These are phyloP conservation scores for Phytomonas sp. DNA, from an alignment of 208 protist genomes.

Conservation along the genomic window DNA sequence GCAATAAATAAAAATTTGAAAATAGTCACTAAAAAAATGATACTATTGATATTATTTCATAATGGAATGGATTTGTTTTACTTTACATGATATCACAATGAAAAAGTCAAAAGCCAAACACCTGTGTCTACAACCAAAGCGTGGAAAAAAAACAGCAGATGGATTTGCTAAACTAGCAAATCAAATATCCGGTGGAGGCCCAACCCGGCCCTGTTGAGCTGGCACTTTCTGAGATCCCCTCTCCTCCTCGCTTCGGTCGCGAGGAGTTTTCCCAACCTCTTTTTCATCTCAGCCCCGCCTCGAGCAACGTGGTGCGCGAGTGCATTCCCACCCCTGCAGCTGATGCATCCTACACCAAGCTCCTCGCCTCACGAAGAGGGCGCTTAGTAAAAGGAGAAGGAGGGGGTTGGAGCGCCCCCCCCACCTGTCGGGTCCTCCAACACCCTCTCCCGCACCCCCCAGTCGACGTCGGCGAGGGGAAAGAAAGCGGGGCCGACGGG, in stretches of 20 bases:
- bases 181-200: neutral
- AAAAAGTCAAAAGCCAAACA: neutral
- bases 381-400: neutral
- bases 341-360: too few relatives aligned
- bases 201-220: neutral
- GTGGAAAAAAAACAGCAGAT: neutral
- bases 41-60: neutral
- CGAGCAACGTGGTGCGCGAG: too few relatives aligned
- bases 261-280: too few relatives aligned
- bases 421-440: constrained; percentile 46
- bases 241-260: too few relatives aligned
- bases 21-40: neutral
- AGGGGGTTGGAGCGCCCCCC: constrained; percentile 12
- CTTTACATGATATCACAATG: neutral
- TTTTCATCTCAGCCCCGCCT: too few relatives aligned
- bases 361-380: too few relatives aligned
- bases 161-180: neutral
- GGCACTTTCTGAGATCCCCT: neutral
- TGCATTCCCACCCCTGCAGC: too few relatives aligned
- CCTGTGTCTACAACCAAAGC: neutral
- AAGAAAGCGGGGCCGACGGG: constrained; percentile 63
- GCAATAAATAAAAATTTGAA: too few relatives aligned
- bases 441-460: constrained; percentile 55
- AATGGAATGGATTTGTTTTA: neutral
- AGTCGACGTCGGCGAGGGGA: constrained; percentile 52